phyloP scores from a whole-genome alignment of 176 grass and related monocot genomes.

The Zizania latifolia region DNA sequence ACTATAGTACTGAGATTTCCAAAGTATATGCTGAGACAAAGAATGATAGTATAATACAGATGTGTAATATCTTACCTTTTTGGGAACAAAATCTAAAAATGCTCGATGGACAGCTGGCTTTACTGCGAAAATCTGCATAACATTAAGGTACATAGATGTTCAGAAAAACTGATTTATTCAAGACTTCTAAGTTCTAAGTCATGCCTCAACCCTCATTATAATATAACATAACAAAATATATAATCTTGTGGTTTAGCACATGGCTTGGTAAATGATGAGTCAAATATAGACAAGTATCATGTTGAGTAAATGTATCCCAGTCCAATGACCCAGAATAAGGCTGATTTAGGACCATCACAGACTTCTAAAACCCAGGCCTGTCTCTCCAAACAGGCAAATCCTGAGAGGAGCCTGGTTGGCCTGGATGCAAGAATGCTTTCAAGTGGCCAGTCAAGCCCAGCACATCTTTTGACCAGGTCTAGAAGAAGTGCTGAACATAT shows the following conservation, averaged over 20 bases:
- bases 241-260: background rate
- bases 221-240: background rate
- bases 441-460: background rate
- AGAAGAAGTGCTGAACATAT: background rate
- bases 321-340: background rate
- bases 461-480: background rate
- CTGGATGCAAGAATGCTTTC: conserved; percentile 1
- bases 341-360: background rate
- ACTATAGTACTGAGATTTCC: background rate
- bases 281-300: background rate
- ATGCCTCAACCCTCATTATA: conserved; percentile 1
- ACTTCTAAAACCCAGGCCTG: background rate
- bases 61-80: conserved; percentile 47
- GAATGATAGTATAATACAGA: background rate
- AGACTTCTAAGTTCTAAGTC: background rate
- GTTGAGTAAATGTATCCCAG: background rate
- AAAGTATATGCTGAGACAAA: background rate
- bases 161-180: background rate
- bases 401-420: background rate
- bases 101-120: conserved; percentile 92
- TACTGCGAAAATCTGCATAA: conserved; percentile 90
- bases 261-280: background rate
- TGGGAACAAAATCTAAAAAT: conserved; percentile 81
- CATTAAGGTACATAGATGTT: conserved; percentile 18
- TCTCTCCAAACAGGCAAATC: background rate